A percentile compares a stretch with the other conserved stretches of the same genome.
phyloP scores from a whole-genome alignment of 129 eudicot species.

The Flaveria robusta region DNA sequence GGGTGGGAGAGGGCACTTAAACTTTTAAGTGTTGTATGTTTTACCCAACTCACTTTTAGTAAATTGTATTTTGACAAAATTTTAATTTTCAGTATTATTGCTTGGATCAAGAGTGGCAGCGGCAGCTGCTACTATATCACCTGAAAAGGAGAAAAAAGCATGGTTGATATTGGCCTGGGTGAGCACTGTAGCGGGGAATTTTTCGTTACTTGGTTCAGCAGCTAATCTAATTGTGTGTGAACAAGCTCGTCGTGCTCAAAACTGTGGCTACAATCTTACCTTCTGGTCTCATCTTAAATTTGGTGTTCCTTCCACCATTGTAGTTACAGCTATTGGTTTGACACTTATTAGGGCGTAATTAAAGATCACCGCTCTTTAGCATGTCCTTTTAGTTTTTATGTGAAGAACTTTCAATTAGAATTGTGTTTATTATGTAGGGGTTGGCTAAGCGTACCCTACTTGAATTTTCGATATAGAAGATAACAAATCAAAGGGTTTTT shows the following conservation, averaged over 20 bases:
- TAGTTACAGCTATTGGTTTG: conserved; percentile 82
- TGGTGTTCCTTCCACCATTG: conserved; percentile 83
- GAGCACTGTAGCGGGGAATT: conserved; percentile 90
- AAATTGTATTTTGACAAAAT: neutral
- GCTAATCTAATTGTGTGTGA: conserved; percentile 93
- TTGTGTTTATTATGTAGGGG: neutral
- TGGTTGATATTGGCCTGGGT: conserved; percentile 96
- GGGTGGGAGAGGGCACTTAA: too few relatives aligned
- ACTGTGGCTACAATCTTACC: conserved; percentile 67
- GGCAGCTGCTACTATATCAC: conserved; percentile 77
- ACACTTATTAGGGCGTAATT: conserved; percentile 57
- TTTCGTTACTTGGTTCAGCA: conserved; percentile 84
- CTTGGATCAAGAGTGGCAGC: conserved; percentile 86
- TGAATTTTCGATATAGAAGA: too few relatives aligned
- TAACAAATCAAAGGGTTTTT: too few relatives aligned
- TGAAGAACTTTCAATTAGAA: neutral
- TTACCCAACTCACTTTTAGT: too few relatives aligned
- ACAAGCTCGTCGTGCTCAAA: conserved; percentile 84
- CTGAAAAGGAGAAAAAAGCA: conserved; percentile 71
- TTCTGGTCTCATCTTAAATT: conserved; percentile 84
- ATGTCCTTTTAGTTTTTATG: neutral
- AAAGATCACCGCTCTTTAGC: neutral
- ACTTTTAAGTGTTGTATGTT: too few relatives aligned
- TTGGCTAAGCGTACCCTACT: too few relatives aligned
- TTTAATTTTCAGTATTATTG: conserved; percentile 54